A percentile compares a stretch with the other conserved stretches of the same genome.
These are phyloP conservation scores for Scheffersomyces illinoinensis DNA, from an alignment of 1,139 yeast species.

Conservation along the genomic window DNA sequence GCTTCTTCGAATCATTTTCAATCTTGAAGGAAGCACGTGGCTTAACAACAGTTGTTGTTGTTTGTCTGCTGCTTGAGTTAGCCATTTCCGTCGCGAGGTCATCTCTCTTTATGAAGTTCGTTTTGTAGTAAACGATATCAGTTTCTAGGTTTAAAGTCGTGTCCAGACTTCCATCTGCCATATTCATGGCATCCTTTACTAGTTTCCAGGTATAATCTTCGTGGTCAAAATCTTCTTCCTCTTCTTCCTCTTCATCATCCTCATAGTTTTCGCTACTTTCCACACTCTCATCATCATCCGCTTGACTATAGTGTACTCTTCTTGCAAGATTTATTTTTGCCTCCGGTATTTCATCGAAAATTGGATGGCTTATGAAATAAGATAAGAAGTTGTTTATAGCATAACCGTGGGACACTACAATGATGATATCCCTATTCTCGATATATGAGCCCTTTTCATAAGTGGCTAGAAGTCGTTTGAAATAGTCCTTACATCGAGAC, in stretches of 20 bases:
- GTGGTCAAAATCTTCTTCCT: slow-evolving; percentile 16
- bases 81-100: slow-evolving; percentile 20
- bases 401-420: slow-evolving; percentile 47
- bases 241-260: slow-evolving; percentile 4
- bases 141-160: slow-evolving; percentile 40
- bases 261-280: slow-evolving; percentile 9
- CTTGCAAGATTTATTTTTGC: slow-evolving; percentile 39
- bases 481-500: slow-evolving; percentile 41
- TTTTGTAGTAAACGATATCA: slow-evolving; percentile 48
- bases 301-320: slow-evolving; percentile 10
- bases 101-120: slow-evolving; percentile 44
- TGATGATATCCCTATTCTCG: slow-evolving; percentile 37
- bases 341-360: slow-evolving; percentile 49
- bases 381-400: slow-evolving; percentile 41
- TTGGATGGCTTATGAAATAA: slow-evolving; percentile 46
- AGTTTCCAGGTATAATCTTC: slow-evolving; percentile 33
- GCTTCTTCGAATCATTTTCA: slow-evolving; percentile 2
- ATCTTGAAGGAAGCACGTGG: slow-evolving; percentile 34
- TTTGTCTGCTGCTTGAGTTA: neutral
- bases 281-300: slow-evolving; percentile 6
- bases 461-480: slow-evolving; percentile 45
- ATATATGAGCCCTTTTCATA: slow-evolving; percentile 42
- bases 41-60: slow-evolving; percentile 13
- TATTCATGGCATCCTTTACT: slow-evolving; percentile 34
- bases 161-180: slow-evolving; percentile 30